Base-by-base conservation (phyloP, 2,329 filamentous ascomycete species). In the Aspergillus unguis region DNA sequence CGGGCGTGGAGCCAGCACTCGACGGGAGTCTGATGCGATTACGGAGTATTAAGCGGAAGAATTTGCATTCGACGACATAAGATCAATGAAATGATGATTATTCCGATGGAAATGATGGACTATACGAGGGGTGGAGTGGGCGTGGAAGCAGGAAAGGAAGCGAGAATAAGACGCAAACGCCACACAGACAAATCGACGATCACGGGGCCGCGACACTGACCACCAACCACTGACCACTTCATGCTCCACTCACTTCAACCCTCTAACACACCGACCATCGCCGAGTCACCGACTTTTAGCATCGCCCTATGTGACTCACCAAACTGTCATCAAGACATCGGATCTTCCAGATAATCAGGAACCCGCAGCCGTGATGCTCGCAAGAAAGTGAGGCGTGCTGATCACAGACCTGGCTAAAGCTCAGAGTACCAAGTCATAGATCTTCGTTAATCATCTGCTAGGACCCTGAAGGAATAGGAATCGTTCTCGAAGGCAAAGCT, bases 381-480 rank as follows among this genome's bases (percentile, higher is more conserved):
- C 36, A 28, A 48, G 37, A 50, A 58, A 60, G 56, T 60, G 58
- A 60, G 58, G 58, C 58, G 56, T 27, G 38, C 28, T 51, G 48
- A 44, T 35, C 35, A 9, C 29, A 41, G 10, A 28, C 11, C 32
- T 3, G 31, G 31, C 8, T 47, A 42, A 52, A 31, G n/a, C 28
- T 32, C 23, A 6, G 32, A n/a, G 6, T n/a, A 35, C 36, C 28
- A 37, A 42, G 29, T 10, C 38, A 40, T 41, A 35, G 40, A 26
- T 10, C n/a, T 26, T 31, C 31, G 10, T 29, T 9, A 37, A 44
- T n/a, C n/a, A n/a, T n/a, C n/a, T n/a, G n/a, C n/a, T n/a, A n/a
- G n/a, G n/a, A n/a, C n/a, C 48, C 44, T 44, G 49, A 50, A 43
- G 43, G 42, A 47, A n/a, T n/a, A n/a, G n/a, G n/a, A n/a, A n/a